Base-by-base conservation (phyloP, 306 rosid species). In the Carpinus viminea region DNA sequence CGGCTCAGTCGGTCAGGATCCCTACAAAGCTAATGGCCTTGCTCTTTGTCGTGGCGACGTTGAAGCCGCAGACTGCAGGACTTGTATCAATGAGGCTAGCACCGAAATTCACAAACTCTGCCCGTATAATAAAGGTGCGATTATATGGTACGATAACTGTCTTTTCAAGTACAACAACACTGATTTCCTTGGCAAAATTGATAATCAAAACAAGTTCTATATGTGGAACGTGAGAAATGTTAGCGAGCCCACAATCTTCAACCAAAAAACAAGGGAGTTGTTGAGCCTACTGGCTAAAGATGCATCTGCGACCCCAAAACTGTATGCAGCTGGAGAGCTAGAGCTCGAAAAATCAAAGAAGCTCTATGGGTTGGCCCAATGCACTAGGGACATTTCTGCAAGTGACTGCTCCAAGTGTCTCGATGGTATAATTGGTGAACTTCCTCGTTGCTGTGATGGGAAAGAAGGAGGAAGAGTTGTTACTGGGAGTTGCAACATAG, bases 181-280 rank as follows among this genome's bases (percentile, higher is more conserved):
- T 3, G 75, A 46, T 15, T 71, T 71, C 60, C 50, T 50, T 7
- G 75, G 75, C 34, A 17, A 71, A 71, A n/a, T 50, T 28, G 74
- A 45, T 2, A 2, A 31, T 31, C 34, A 31, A 31, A 31, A 31
- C 34, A 31, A 31, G 34, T 31, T 31, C 3, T 31, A 31, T 31
- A 31, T 31, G 34, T 31, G 3, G 3, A 31, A 31, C 34, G 2
- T 31, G 34, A 2, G 41, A 41, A 48, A 62, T 5, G 56, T 45
- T 12, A 48, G 34, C 17, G 12, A 20, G 4, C 18, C 51, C 1
- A 24, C 74, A 0, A 43, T 1, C 0, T 71, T 45, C 24, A 71
- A 45, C 56, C 59, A 71, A 20, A 20, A 4, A 71, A 17, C 34
- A 31, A 31, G 34, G 34, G 34, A 31, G 34, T 31, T 31, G 34